Conservation (phyloP, 2,329 filamentous ascomycete species). For the Calycina herbarum region DNA sequence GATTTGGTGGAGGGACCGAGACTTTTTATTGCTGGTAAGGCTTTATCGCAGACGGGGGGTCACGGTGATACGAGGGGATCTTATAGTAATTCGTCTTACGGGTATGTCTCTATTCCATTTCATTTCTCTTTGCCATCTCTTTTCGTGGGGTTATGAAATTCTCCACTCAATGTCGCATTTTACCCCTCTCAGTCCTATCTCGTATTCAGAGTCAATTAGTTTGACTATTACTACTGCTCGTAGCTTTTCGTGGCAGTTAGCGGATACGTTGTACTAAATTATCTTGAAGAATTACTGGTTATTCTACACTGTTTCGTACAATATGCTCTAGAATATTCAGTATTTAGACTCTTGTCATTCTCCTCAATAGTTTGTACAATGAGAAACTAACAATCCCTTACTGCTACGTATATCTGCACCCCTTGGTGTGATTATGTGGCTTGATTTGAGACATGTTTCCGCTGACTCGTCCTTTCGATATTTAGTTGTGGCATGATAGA, state of each 20-base stretch:
- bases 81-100: constrained; percentile 37
- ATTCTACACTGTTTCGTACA: no score
- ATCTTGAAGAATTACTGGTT: no score
- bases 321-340: no score
- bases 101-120: neutral
- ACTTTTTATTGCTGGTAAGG: constrained; percentile 54
- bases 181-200: neutral
- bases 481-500: neutral
- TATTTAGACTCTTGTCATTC: no score
- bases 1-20: constrained; percentile 54
- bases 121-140: neutral
- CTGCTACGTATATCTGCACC: no score
- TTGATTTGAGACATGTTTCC: no score
- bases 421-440: no score
- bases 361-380: no score
- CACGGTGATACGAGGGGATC: constrained; percentile 51
- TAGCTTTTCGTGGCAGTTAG: no score
- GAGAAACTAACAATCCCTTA: no score
- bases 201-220: neutral
- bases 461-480: neutral
- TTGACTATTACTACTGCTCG: no score
- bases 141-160: neutral
- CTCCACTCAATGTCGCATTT: neutral
- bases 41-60: constrained; percentile 57
- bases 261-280: no score